These are phyloP conservation scores for Magnaporthiopsis incrustans DNA, from an alignment of 2,329 filamentous ascomycete species.

Conservation along the genomic window DNA sequence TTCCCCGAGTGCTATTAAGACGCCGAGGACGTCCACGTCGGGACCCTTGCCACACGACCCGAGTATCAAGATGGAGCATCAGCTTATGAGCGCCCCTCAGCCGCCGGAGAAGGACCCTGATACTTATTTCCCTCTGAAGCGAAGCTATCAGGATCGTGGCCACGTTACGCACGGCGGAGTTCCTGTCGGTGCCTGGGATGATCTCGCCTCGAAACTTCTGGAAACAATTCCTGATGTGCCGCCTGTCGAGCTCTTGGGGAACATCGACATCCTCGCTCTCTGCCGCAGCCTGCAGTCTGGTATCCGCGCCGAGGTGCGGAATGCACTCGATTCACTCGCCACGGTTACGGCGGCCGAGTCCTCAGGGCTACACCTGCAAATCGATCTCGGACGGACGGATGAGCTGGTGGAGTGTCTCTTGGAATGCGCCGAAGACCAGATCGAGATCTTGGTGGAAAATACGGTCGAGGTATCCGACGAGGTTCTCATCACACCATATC, in stretches of 20 bases:
- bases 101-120: not conserved
- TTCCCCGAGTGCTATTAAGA: conserved; percentile 36
- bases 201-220: not conserved
- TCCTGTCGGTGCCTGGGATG: not conserved
- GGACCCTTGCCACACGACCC: conserved; percentile 24
- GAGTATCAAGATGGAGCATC: conserved; percentile 21
- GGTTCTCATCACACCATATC: conserved; percentile 75
- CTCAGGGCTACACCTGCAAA: conserved; percentile 46
- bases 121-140: not conserved
- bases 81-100: not conserved
- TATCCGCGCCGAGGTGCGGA: conserved; percentile 78
- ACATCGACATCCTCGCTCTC: conserved; percentile 83
- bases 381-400: conserved; percentile 67
- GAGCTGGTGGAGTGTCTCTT: conserved; percentile 82
- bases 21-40: conserved; percentile 12
- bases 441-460: conserved; percentile 77
- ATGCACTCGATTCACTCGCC: conserved; percentile 78
- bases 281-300: conserved; percentile 86
- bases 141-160: not conserved
- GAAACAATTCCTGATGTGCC: conserved; percentile 57
- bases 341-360: conserved; percentile 56
- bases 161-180: not conserved
- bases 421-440: conserved; percentile 84
- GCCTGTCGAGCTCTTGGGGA: conserved; percentile 66
- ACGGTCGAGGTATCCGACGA: conserved; percentile 81